phyloP scores from a whole-genome alignment of 2,329 filamentous ascomycete species.

The Paraphaeosphaeria sporulosa region DNA sequence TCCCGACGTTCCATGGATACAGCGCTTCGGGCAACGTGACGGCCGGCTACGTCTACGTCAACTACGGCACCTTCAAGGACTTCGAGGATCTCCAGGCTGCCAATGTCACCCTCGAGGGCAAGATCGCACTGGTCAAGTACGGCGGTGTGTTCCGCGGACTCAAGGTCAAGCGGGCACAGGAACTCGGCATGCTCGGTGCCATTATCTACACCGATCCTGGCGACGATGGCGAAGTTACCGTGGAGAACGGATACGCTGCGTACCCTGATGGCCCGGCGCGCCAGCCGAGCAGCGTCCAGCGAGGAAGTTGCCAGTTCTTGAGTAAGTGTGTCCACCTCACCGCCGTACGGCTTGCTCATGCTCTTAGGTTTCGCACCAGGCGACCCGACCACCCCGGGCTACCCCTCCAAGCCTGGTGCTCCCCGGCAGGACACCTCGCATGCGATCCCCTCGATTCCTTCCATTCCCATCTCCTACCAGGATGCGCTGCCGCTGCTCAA shows the following conservation, averaged over 20 bases:
- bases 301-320: slow-evolving; percentile 77
- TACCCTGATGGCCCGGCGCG: slow-evolving; percentile 90
- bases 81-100: slow-evolving; percentile 81
- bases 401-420: slow-evolving; percentile 88
- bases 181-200: slow-evolving; percentile 86
- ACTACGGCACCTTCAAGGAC: slow-evolving; percentile 87
- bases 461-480: slow-evolving; percentile 85
- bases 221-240: slow-evolving; percentile 83
- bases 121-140: slow-evolving; percentile 88
- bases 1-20: slow-evolving; percentile 95
- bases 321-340: slow-evolving; percentile 40
- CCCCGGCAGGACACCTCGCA: slow-evolving; percentile 75
- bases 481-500: slow-evolving; percentile 89
- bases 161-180: slow-evolving; percentile 91
- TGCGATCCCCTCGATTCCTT: slow-evolving; percentile 84
- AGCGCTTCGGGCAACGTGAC: slow-evolving; percentile 93
- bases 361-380: slow-evolving; percentile 64
- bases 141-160: slow-evolving; percentile 86
- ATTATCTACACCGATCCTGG: slow-evolving; percentile 89
- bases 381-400: slow-evolving; percentile 91
- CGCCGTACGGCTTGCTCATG: slow-evolving; percentile 19
- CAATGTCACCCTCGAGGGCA: slow-evolving; percentile 78
- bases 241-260: slow-evolving; percentile 76
- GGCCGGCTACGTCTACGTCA: slow-evolving; percentile 84
- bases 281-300: slow-evolving; percentile 87